Conservation (phyloP, 371 early-diverging fungal genomes). For the Mucor racemosus region DNA sequence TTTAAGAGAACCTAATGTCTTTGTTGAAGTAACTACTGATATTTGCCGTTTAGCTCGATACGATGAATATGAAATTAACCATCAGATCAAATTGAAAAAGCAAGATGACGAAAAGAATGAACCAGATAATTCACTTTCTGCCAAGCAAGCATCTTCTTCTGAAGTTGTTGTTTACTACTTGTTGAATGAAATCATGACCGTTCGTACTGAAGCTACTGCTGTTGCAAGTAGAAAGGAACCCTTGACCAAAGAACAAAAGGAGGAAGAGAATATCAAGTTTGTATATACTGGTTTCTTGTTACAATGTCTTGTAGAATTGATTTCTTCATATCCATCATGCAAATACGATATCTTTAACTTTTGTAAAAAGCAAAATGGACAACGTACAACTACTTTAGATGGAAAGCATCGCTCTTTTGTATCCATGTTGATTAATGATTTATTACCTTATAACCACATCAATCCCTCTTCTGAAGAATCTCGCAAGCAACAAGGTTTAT, state of each 20-base stretch:
- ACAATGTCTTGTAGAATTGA: slow-evolving; percentile 86
- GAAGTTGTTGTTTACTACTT: slow-evolving; percentile 42
- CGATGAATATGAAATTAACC: slow-evolving; percentile 58
- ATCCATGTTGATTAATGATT: slow-evolving; percentile 63
- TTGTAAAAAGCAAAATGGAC: slow-evolving; percentile 52
- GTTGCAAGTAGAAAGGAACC: slow-evolving; percentile 21
- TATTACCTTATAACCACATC: slow-evolving; percentile 64
- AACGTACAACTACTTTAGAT: slow-evolving; percentile 41
- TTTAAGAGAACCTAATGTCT: slow-evolving; percentile 74
- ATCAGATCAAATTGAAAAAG: slow-evolving; percentile 54
- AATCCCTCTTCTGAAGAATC: slow-evolving; percentile 55
- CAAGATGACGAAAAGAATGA: slow-evolving; percentile 10
- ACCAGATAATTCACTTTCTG: background rate
- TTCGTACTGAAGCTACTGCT: slow-evolving; percentile 25
- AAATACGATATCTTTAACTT: slow-evolving; percentile 74
- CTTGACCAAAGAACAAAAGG: slow-evolving; percentile 23
- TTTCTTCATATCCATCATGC: slow-evolving; percentile 84
- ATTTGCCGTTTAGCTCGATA: slow-evolving; percentile 70
- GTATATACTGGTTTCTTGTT: slow-evolving; percentile 84
- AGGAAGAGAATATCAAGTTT: slow-evolving; percentile 46
- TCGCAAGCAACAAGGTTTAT: slow-evolving; percentile 66
- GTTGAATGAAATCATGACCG: slow-evolving; percentile 42
- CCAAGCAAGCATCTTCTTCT: slow-evolving; percentile 27
- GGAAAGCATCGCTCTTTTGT: slow-evolving; percentile 45
- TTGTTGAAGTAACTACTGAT: slow-evolving; percentile 69